These are phyloP conservation scores for Micractinium conductrix DNA, from an alignment of 139 green algal genomes.

Conservation along the genomic window DNA sequence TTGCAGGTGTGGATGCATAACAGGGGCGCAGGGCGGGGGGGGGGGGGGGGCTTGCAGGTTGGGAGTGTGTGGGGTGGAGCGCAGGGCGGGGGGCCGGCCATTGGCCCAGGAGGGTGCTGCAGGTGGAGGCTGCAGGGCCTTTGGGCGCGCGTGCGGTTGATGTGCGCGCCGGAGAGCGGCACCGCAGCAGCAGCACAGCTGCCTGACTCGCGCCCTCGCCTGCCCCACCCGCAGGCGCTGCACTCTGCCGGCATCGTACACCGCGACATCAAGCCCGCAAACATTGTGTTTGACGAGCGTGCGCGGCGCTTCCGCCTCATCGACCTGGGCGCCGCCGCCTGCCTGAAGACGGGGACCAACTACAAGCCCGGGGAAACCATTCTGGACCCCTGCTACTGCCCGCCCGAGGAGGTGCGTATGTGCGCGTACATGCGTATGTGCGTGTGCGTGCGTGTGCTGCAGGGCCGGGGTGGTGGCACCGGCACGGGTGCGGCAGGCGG, in stretches of 20 bases:
- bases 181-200: neutral
- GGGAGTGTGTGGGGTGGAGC: too few relatives aligned
- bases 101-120: too few relatives aligned
- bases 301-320: slow-evolving; percentile 74
- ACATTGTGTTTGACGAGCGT: slow-evolving; percentile 84
- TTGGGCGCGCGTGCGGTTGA: too few relatives aligned
- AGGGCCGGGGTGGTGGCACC: neutral
- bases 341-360: slow-evolving; percentile 91
- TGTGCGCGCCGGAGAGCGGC: too few relatives aligned
- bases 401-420: slow-evolving; percentile 81
- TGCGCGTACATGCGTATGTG: too few relatives aligned
- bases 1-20: slow-evolving; percentile 74
- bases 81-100: too few relatives aligned
- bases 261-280: slow-evolving; percentile 92
- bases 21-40: too few relatives aligned
- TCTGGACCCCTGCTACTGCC: slow-evolving; percentile 88
- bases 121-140: too few relatives aligned
- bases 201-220: neutral
- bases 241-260: slow-evolving; percentile 90
- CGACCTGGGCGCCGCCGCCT: slow-evolving; percentile 76
- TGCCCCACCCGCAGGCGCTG: slow-evolving; percentile 61
- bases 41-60: too few relatives aligned
- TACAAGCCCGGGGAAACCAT: slow-evolving; percentile 90
- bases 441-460: neutral
- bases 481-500: too few relatives aligned